phyloP scores from a whole-genome alignment of 2,329 filamentous ascomycete genomes.

The Alternaria novae-zelandiae region DNA sequence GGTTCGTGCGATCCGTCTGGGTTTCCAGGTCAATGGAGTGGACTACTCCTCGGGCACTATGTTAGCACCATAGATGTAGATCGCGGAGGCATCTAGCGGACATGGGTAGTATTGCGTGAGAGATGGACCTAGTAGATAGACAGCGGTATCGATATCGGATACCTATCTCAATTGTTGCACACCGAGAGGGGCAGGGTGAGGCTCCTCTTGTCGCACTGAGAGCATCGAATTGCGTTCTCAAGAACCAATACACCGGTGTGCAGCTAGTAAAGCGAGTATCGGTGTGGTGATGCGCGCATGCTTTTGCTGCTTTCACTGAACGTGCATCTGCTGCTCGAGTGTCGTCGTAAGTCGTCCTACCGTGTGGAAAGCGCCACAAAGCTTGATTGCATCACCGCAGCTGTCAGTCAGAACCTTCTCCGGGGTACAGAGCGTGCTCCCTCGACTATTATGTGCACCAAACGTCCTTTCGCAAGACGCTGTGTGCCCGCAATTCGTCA shows the following conservation, averaged over 20 bases:
- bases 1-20: background rate
- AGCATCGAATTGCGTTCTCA: background rate
- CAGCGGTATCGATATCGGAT: conserved; percentile 3
- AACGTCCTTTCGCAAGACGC: background rate
- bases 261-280: background rate
- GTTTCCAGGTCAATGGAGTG: conserved; percentile 11
- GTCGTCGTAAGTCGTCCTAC: conserved; percentile 17
- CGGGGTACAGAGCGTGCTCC: background rate
- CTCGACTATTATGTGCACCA: background rate
- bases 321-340: conserved; percentile 7
- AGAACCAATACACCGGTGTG: background rate
- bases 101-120: background rate
- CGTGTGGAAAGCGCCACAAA: conserved; percentile 41
- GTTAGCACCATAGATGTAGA: conserved; percentile 1
- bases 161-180: conserved; percentile 10
- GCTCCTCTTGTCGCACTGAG: conserved; percentile 4
- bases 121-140: background rate
- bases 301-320: conserved; percentile 1
- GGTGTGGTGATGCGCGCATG: background rate
- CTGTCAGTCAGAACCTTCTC: conserved; percentile 27
- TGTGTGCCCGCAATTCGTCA: conserved; percentile 13
- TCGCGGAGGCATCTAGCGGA: background rate
- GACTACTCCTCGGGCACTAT: conserved; percentile 8
- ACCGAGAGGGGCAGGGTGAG: background rate
- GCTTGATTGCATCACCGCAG: conserved; percentile 36